These are phyloP conservation scores for Benincasa hispida DNA, from an alignment of 306 rosid species.

Conservation along the genomic window DNA sequence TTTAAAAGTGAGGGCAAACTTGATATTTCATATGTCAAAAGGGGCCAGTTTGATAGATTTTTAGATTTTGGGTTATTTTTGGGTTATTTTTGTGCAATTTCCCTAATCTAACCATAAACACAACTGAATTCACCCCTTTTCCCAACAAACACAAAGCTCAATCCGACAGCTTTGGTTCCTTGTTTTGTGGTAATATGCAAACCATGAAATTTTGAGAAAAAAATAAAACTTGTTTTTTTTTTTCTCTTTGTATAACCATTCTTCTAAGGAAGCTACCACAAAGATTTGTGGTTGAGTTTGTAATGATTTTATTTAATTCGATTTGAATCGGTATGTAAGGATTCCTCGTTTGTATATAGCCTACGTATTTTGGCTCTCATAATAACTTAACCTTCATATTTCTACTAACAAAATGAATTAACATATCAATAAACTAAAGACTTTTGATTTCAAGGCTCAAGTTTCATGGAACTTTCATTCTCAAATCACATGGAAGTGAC, in stretches of 20 bases:
- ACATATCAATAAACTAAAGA: too few species aligned
- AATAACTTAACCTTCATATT: background rate
- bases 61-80: too few species aligned
- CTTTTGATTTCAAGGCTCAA: background rate
- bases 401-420: background rate
- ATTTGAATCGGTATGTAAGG: background rate
- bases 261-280: background rate
- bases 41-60: too few species aligned
- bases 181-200: constrained; percentile 69
- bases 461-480: too few species aligned
- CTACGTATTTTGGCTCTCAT: background rate
- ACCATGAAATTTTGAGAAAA: background rate
- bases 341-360: background rate
- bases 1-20: too few species aligned
- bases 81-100: too few species aligned
- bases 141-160: constrained; percentile 17
- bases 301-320: background rate
- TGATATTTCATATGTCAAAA: too few species aligned
- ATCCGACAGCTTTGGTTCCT: constrained; percentile 78
- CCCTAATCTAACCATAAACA: background rate
- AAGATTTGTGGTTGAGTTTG: background rate
- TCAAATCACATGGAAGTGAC: background rate
- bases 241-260: background rate
- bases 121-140: background rate
- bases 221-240: too few species aligned